These are phyloP conservation scores for Yamadazyma buinensis DNA, from an alignment of 1,139 yeast species.

Conservation along the genomic window DNA sequence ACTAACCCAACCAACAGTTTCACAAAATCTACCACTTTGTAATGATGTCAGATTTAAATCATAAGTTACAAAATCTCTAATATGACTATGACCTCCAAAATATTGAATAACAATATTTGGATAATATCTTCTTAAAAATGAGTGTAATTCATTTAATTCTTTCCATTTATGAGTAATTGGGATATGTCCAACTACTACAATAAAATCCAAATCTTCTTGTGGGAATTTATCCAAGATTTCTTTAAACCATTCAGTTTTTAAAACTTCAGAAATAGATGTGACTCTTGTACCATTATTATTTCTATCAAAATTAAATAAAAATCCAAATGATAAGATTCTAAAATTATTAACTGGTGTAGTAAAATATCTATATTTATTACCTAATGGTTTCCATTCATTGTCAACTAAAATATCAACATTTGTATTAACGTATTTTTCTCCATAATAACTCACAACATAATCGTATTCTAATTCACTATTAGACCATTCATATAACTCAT, in stretches of 20 bases:
- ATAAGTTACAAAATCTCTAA: conserved; percentile 72
- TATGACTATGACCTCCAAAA: conserved; percentile 94
- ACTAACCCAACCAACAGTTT: conserved; percentile 86
- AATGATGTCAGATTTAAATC: conserved; percentile 71
- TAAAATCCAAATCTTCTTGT: conserved; percentile 52
- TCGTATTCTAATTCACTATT: conserved; percentile 66
- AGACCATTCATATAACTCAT: conserved; percentile 76
- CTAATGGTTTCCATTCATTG: conserved; percentile 60
- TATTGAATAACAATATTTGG: conserved; percentile 72
- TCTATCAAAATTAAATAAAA: conserved; percentile 71
- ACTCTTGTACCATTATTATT: conserved; percentile 62
- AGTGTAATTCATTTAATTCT: conserved; percentile 55
- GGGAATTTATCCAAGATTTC: conserved; percentile 43
- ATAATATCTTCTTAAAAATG: conserved; percentile 49
- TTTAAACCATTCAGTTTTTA: conserved; percentile 63
- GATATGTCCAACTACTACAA: conserved; percentile 75
- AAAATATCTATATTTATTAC: conserved; percentile 62
- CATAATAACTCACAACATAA: conserved; percentile 52
- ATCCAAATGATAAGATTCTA: conserved; percentile 69
- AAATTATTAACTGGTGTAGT: conserved; percentile 51
- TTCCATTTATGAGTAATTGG: conserved; percentile 61
- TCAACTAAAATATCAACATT: conserved; percentile 67
- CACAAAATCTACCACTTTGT: conserved; percentile 91
- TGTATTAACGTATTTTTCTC: conserved; percentile 68
- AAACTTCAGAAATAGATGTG: conserved; percentile 53